Percentiles rank a stretch among this genome's conserved stretches.
Evolutionary conservation across 257 asterid genomes (phyloP).

Genomic region (Verbascum thapsus): DNA sequence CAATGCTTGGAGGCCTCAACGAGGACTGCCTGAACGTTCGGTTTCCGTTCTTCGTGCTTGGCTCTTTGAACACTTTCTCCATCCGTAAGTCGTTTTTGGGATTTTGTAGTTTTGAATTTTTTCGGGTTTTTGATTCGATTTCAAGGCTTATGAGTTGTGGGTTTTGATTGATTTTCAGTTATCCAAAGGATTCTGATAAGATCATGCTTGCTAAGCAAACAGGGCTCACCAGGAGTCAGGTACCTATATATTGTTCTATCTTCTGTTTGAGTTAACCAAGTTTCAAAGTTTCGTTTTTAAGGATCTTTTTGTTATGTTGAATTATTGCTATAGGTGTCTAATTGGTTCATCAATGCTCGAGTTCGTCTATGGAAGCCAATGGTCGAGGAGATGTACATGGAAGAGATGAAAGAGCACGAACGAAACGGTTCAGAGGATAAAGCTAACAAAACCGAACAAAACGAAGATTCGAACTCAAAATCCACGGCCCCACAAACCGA

Average conservation of each 20-base stretch:
- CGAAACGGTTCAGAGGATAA: constrained; percentile 61
- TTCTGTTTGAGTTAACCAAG: background rate
- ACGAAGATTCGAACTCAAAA: constrained; percentile 57
- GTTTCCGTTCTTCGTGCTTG: constrained; percentile 97
- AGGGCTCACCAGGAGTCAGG: constrained; percentile 98
- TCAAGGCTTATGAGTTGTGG: background rate
- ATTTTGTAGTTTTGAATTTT: background rate
- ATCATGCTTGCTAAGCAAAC: constrained; percentile 95
- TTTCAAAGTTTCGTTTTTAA: no score
- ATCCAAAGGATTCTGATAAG: constrained; percentile 97
- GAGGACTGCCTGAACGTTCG: constrained; percentile 95
- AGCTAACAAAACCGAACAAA: constrained; percentile 46
- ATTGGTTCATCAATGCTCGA: constrained; percentile 98
- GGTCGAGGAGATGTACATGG: constrained; percentile 98
- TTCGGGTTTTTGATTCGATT: background rate
- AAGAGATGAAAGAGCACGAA: constrained; percentile 83
- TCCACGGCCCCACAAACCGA: constrained; percentile 47
- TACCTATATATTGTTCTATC: constrained; percentile 23
- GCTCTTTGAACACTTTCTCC: constrained; percentile 98
- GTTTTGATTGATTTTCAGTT: constrained; percentile 45
- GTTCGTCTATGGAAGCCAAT: constrained; percentile 99
- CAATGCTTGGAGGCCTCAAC: constrained; percentile 99
- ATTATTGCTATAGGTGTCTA: no score
- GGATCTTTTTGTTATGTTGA: no score
- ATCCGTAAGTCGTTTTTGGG: constrained; percentile 59